phyloP scores from a whole-genome alignment of 1,139 yeast genomes.

The Kurtzmaniella natalensis region DNA sequence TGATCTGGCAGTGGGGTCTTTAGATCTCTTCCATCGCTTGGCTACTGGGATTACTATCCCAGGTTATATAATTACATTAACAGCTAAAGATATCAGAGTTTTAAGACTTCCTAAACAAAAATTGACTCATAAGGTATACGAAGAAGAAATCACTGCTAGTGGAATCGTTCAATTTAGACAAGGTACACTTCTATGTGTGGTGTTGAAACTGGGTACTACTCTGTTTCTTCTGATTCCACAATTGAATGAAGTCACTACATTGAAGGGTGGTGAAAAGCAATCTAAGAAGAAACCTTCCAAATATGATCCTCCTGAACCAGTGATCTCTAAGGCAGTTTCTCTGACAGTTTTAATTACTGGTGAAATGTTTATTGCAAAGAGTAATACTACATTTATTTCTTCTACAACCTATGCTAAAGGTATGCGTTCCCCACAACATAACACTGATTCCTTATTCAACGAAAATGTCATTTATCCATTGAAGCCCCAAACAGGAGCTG shows the following conservation, averaged over 20 bases:
- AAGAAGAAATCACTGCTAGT: conserved; percentile 55
- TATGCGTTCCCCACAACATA: conserved; percentile 16
- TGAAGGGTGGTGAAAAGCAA: conserved; percentile 34
- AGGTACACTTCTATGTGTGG: conserved; percentile 35
- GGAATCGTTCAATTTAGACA: conserved; percentile 28
- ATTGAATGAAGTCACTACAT: conserved; percentile 33
- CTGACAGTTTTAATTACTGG: conserved; percentile 60
- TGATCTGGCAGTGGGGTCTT: conserved; percentile 58
- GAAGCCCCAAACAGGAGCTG: conserved; percentile 74
- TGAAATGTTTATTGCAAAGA: conserved; percentile 61
- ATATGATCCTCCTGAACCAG: neutral
- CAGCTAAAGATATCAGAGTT: conserved; percentile 62
- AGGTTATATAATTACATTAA: conserved; percentile 57
- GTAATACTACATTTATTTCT: conserved; percentile 48
- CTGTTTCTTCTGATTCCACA: conserved; percentile 38
- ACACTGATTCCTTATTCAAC: conserved; percentile 54
- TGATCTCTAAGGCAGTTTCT: neutral
- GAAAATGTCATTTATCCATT: conserved; percentile 62
- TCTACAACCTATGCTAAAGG: conserved; percentile 38
- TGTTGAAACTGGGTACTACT: conserved; percentile 36
- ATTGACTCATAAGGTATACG: conserved; percentile 60
- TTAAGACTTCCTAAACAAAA: conserved; percentile 57
- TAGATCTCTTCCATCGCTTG: conserved; percentile 55
- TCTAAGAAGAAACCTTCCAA: conserved; percentile 13
- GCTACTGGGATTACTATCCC: conserved; percentile 59